phyloP scores from a whole-genome alignment of 257 asterid species.

The Solanum chmielewskii region DNA sequence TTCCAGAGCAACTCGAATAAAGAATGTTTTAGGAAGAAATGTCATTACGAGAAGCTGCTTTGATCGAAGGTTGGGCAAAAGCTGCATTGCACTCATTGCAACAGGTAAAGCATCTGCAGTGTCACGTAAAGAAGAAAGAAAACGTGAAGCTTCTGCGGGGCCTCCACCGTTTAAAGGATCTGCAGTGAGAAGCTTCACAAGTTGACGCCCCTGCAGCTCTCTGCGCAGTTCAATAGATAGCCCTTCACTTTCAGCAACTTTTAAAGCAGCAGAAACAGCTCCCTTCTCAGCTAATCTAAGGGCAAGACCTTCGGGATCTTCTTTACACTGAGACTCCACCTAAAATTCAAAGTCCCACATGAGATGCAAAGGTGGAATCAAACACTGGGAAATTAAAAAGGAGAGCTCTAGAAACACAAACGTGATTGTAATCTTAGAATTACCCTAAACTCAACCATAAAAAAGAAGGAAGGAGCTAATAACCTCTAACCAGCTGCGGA shows the following conservation, averaged over 20 bases:
- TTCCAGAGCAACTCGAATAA: slow-evolving; percentile 3
- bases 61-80: slow-evolving; percentile 87
- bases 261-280: slow-evolving; percentile 87
- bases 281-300: slow-evolving; percentile 97
- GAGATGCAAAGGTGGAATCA: background rate
- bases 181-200: slow-evolving; percentile 92
- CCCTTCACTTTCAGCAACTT: slow-evolving; percentile 93
- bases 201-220: slow-evolving; percentile 98
- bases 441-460: background rate
- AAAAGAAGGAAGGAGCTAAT: background rate
- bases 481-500: slow-evolving; percentile 96
- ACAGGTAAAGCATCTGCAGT: slow-evolving; percentile 95
- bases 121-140: slow-evolving; percentile 83
- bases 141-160: slow-evolving; percentile 99
- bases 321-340: slow-evolving; percentile 90
- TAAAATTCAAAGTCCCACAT: slow-evolving; percentile 9
- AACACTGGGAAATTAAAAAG: background rate
- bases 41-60: slow-evolving; percentile 91
- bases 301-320: slow-evolving; percentile 98
- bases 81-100: slow-evolving; percentile 99
- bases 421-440: background rate
- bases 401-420: background rate
- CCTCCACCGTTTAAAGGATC: slow-evolving; percentile 98
- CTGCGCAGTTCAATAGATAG: slow-evolving; percentile 89
- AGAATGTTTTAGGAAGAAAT: slow-evolving; percentile 1